These are phyloP conservation scores for Austroboletus rostrupii DNA, from an alignment of 1,284 basidiomycete species.

Conservation along the genomic window DNA sequence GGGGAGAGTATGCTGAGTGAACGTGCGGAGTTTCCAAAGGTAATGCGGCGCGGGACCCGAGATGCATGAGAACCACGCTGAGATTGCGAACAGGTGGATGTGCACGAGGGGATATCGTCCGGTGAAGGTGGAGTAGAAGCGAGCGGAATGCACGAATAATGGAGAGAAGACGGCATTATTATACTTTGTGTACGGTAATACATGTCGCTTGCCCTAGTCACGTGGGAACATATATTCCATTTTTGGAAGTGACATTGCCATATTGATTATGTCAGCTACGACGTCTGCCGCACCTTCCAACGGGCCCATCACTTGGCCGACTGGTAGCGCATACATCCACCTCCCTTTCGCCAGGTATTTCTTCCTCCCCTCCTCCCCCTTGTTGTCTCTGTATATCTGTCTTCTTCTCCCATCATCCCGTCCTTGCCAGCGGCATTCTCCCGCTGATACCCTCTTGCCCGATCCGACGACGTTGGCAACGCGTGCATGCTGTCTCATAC, in stretches of 20 bases:
- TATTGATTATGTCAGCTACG: constrained; percentile 31
- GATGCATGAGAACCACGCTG: constrained; percentile 15
- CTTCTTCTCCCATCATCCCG: neutral
- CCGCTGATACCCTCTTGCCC: constrained; percentile 8
- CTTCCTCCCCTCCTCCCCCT: neutral
- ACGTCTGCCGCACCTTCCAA: constrained; percentile 23
- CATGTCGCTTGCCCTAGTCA: constrained; percentile 11
- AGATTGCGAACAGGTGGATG: constrained; percentile 29
- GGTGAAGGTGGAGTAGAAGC: constrained; percentile 17
- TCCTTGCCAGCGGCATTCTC: neutral
- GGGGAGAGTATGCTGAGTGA: constrained; percentile 81
- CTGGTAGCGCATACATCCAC: constrained; percentile 25
- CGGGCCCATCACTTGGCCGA: constrained; percentile 27
- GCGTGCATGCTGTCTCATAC: constrained; percentile 30
- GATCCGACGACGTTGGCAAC: constrained; percentile 27
- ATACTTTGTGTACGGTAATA: constrained; percentile 2
- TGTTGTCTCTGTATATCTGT: neutral
- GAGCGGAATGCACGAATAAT: constrained; percentile 24
- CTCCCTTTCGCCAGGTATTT: constrained; percentile 18
- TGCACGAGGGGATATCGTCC: constrained; percentile 26
- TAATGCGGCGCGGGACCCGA: constrained; percentile 27
- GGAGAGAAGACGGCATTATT: constrained; percentile 6
- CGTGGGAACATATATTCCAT: constrained; percentile 8
- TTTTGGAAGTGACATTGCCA: constrained; percentile 20
- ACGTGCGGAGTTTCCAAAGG: constrained; percentile 72